phyloP scores from a whole-genome alignment of 1,139 yeast species.

The Oligophagozyma castellii region DNA sequence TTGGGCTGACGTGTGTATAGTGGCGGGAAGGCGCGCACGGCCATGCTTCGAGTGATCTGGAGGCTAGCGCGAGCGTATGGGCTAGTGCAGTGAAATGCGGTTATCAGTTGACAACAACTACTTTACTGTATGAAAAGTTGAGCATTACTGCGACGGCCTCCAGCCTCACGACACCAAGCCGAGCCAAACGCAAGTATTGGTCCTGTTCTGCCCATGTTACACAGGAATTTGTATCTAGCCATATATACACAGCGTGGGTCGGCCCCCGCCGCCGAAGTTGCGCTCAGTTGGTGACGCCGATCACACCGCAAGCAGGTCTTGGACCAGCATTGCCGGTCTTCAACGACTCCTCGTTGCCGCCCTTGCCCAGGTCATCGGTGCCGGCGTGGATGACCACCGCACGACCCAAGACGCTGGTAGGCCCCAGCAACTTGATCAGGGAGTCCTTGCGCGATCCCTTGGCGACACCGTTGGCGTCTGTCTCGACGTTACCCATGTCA shows the following conservation, averaged over 20 bases:
- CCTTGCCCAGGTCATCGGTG: slow-evolving; percentile 91
- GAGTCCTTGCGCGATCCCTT: slow-evolving; percentile 74
- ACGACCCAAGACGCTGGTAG: slow-evolving; percentile 82
- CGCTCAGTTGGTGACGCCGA: slow-evolving; percentile 60
- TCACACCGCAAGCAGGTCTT: slow-evolving; percentile 99
- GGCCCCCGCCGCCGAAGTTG: slow-evolving; percentile 66
- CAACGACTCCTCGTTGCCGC: slow-evolving; percentile 85
- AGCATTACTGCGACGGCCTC: slow-evolving; percentile 1
- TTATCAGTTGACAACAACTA: too few relatives aligned
- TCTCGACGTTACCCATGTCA: slow-evolving; percentile 86
- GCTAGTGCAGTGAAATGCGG: too few relatives aligned
- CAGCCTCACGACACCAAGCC: neutral
- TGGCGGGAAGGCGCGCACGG: slow-evolving; percentile 82
- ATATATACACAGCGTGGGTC: neutral
- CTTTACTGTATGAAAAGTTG: too few relatives aligned
- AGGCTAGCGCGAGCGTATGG: too few relatives aligned
- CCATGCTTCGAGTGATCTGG: too few relatives aligned
- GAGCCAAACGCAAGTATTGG: neutral
- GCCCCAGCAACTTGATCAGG: slow-evolving; percentile 70
- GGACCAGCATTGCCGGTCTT: slow-evolving; percentile 98
- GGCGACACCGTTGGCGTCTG: slow-evolving; percentile 80
- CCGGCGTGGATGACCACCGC: slow-evolving; percentile 94
- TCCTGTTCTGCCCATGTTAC: neutral
- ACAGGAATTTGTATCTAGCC: neutral
- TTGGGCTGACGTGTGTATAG: slow-evolving; percentile 85